Evolutionary conservation across 2,329 filamentous ascomycete species (phyloP).

Genomic region (Colletotrichum graminicola): DNA sequence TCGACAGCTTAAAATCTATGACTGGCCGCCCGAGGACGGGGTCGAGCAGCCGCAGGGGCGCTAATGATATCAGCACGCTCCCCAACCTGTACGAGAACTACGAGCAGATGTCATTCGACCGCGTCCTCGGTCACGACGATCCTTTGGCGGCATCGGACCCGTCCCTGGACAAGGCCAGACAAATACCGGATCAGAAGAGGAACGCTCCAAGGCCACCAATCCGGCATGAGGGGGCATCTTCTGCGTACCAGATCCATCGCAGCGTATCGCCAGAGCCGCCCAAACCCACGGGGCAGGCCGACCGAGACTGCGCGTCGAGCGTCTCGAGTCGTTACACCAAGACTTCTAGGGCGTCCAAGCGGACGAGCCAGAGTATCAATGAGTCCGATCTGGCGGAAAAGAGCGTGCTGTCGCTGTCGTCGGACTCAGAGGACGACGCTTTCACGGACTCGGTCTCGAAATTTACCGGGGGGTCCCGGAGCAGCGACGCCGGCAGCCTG

Average conservation of each 20-base stretch:
- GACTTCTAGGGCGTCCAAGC: constrained; percentile 65
- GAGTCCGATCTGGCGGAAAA: constrained; percentile 66
- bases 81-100: constrained; percentile 69
- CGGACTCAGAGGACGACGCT: constrained; percentile 67
- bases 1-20: constrained; percentile 43
- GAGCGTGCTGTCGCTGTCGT: constrained; percentile 69
- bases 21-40: constrained; percentile 34
- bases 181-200: constrained; percentile 11
- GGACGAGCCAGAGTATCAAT: constrained; percentile 61
- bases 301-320: constrained; percentile 53
- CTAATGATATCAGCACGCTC: constrained; percentile 53
- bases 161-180: constrained; percentile 1
- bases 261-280: neutral
- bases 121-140: constrained; percentile 49
- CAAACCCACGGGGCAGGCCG: constrained; percentile 17
- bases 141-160: constrained; percentile 30
- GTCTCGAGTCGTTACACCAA: constrained; percentile 68
- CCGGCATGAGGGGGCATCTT: constrained; percentile 6
- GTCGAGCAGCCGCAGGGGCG: constrained; percentile 35
- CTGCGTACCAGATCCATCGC: constrained; percentile 1
- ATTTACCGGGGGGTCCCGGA: constrained; percentile 41
- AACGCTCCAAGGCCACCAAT: constrained; percentile 14
- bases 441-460: constrained; percentile 49
- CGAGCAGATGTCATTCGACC: constrained; percentile 66
- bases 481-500: constrained; percentile 35